These are phyloP conservation scores for Mychonastes homosphaera DNA, from an alignment of 139 green algal species.

Conservation along the genomic window DNA sequence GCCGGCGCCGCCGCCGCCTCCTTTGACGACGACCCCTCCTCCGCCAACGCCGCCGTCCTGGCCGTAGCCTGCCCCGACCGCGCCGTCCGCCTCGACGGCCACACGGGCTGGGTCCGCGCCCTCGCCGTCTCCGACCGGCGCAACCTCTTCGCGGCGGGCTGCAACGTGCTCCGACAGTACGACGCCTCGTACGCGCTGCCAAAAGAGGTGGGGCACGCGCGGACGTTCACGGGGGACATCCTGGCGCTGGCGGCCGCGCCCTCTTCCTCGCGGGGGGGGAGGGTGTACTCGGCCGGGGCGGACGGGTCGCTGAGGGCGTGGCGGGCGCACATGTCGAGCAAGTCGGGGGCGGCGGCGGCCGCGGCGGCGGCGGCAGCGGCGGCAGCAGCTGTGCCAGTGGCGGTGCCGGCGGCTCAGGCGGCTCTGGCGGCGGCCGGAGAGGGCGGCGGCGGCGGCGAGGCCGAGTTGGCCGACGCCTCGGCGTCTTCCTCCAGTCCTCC, in stretches of 20 bases:
- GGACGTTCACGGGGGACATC: slow-evolving; percentile 60
- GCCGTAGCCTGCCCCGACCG: too few relatives aligned
- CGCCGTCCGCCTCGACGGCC: slow-evolving; percentile 46
- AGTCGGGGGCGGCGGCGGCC: background rate
- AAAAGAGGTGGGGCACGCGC: slow-evolving; percentile 32
- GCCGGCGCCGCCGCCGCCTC: too few relatives aligned
- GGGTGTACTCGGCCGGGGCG: slow-evolving; percentile 43
- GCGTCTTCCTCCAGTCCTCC: too few relatives aligned
- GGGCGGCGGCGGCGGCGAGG: too few relatives aligned
- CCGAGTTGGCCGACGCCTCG: too few relatives aligned
- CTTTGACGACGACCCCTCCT: too few relatives aligned
- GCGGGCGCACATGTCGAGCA: too few relatives aligned
- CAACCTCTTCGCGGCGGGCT: slow-evolving; percentile 32
- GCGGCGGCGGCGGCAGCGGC: background rate
- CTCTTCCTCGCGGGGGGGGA: too few relatives aligned
- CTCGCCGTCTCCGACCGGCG: slow-evolving; percentile 27
- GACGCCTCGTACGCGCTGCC: slow-evolving; percentile 53
- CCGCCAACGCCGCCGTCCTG: too few relatives aligned
- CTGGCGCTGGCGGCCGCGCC: slow-evolving; percentile 35
- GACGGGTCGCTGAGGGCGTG: slow-evolving; percentile 43
- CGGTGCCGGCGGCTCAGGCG: too few relatives aligned
- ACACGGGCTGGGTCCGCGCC: slow-evolving; percentile 59
- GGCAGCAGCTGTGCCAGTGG: too few relatives aligned
- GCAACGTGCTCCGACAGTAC: slow-evolving; percentile 58
- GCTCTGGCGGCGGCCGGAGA: too few relatives aligned